These are phyloP conservation scores for Fraxinus quadrangulata DNA, from an alignment of 257 asterid species.

Conservation along the genomic window DNA sequence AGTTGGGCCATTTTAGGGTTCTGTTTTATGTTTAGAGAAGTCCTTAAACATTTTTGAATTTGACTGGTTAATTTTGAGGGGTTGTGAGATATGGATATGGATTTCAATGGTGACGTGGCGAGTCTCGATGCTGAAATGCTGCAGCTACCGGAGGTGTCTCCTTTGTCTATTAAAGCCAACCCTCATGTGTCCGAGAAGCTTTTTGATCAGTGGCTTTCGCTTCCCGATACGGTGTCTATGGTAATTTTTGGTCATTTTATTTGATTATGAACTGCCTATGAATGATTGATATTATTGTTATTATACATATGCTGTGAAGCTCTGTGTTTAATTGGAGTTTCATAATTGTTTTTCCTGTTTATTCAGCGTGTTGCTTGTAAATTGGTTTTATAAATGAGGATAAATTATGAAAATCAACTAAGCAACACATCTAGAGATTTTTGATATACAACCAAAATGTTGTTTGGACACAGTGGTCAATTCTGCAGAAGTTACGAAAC, in stretches of 20 bases:
- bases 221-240: slow-evolving; percentile 76
- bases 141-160: slow-evolving; percentile 95
- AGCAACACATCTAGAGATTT: not conserved
- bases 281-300: not conserved
- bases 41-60: slow-evolving; percentile 36
- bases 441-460: not conserved
- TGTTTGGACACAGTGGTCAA: not conserved
- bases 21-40: slow-evolving; percentile 45
- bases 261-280: not conserved
- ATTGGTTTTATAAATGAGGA: not conserved
- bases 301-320: not conserved
- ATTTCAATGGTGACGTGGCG: slow-evolving; percentile 83
- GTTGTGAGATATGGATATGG: slow-evolving; percentile 65
- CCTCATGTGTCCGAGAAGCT: slow-evolving; percentile 84
- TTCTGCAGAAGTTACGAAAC: slow-evolving; percentile 9
- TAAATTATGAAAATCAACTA: not conserved
- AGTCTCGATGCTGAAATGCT: slow-evolving; percentile 81
- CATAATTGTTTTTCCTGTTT: not conserved
- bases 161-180: slow-evolving; percentile 80
- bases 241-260: slow-evolving; percentile 39
- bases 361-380: not conserved
- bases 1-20: not conserved
- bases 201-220: slow-evolving; percentile 95
- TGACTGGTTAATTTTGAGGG: slow-evolving; percentile 18
- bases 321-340: not conserved